Base-by-base conservation (phyloP, 768 basidiomycete species). In the Auriscalpium microsporum region DNA sequence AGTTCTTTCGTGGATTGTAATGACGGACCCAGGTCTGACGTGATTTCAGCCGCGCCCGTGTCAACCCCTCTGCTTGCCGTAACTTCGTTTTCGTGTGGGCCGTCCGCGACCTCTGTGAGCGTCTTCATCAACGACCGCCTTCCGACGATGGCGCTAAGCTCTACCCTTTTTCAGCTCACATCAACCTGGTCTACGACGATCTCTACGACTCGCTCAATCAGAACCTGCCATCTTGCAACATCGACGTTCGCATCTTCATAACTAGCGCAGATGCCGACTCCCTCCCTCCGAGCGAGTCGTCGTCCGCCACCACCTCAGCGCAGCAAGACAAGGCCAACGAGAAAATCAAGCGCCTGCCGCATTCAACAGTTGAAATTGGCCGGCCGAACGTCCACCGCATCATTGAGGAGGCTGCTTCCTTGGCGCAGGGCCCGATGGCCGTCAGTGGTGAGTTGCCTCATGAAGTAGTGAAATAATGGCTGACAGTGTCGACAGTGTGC, bases 231-330 rank as follows among this genome's bases (percentile, higher is more conserved):
- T 34, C 16, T 21, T 17, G 33, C 0, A 21, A 17, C n/a, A 13
- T 45, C 37, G 35, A 45, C 34, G 8, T 19, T 28, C 50, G 28
- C 45, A 37, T 17, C 33, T 28, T 17, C 23, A 17, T 19, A 10
- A 19, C 47, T 33, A 1, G n/a, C 28, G 9, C 21, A 14, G 16
- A 13, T 21, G 14, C 34, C 9, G 11, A 34, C 69, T 70, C 65
- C 33, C 75, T 79, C 45, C 54, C 76, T 28, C 62, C 65, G 9
- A 82, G 80, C 79, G 76, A 82, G 47, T 66, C 73, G 8, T 28
- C 53, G 8, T 54, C 53, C 17, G 35, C 23, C 3, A 19, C 5
- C 33, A n/a, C 21, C 13, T n/a, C 28, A 5, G 23, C 21, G 13
- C 34, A 47, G 10, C 8, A 53, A n/a, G 53, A 37, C n/a, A 19